Percentiles rank a stretch among this genome's conserved stretches.
Conservation (phyloP, 2,329 filamentous ascomycete genomes). For the Pseudogymnoascus sp. region DNA sequence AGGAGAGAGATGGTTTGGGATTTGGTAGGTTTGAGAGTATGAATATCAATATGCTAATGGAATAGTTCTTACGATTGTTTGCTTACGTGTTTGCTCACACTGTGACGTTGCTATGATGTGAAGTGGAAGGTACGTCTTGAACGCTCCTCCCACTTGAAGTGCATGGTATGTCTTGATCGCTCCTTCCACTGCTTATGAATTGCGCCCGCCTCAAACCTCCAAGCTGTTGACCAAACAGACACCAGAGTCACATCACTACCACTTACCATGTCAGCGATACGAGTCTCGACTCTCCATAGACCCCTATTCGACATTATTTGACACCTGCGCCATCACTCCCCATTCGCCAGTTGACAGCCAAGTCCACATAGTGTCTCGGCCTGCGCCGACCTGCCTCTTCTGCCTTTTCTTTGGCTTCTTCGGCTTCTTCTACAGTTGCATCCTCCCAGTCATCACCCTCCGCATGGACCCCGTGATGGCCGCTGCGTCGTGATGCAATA, state of each 20-base stretch:
- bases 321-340: neutral
- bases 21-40: slow-evolving; percentile 19
- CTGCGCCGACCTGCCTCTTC: neutral
- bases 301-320: neutral
- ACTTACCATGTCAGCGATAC: neutral
- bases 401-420: neutral
- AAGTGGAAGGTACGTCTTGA: neutral
- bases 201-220: neutral
- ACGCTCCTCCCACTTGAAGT: neutral
- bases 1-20: neutral
- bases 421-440: neutral
- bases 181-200: neutral
- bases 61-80: neutral
- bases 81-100: neutral
- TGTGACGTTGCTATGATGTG: neutral
- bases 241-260: neutral
- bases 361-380: neutral
- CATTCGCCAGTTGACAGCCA: neutral
- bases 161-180: neutral
- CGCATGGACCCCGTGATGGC: neutral
- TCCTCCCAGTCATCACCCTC: neutral
- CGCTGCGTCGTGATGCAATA: slow-evolving; percentile 1
- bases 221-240: neutral
- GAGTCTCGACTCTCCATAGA: neutral
- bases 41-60: slow-evolving; percentile 4